Percentiles rank a stretch among this genome's conserved stretches.
Evolutionary conservation across 352 stramenopile genomes (phyloP).

Genomic region (Poterioochromonas sp.): DNA sequence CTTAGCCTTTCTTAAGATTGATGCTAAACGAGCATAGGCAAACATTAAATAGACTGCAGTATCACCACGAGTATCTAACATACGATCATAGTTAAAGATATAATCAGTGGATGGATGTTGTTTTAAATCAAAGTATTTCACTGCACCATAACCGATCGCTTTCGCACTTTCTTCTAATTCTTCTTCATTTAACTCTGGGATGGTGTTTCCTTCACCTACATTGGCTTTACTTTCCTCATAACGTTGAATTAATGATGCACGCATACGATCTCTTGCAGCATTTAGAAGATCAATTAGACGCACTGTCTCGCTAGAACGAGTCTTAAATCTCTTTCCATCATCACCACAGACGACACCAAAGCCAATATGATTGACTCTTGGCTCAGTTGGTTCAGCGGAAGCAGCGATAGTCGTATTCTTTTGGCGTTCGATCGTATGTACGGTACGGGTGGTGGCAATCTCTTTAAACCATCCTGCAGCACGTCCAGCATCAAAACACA

Average conservation of each 20-base stretch:
- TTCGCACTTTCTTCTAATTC: slow-evolving; percentile 49
- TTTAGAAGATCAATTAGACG: slow-evolving; percentile 94
- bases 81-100: slow-evolving; percentile 96
- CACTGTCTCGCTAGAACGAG: slow-evolving; percentile 90
- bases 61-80: slow-evolving; percentile 97
- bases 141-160: slow-evolving; percentile 58
- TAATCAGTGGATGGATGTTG: slow-evolving; percentile 98
- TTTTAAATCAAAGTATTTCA: slow-evolving; percentile 99
- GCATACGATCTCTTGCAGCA: no score
- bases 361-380: slow-evolving; percentile 67
- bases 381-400: slow-evolving; percentile 46
- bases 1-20: slow-evolving; percentile 10
- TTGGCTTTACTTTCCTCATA: slow-evolving; percentile 79
- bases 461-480: slow-evolving; percentile 46
- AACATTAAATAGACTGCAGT: slow-evolving; percentile 99
- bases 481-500: slow-evolving; percentile 61
- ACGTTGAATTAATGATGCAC: slow-evolving; percentile 63
- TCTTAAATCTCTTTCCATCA: slow-evolving; percentile 95
- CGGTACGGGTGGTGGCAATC: not conserved
- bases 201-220: slow-evolving; percentile 80
- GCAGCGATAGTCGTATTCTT: no score
- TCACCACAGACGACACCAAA: slow-evolving; percentile 77
- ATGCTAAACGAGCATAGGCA: slow-evolving; percentile 90
- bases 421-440: no score
- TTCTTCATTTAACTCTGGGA: slow-evolving; percentile 48